These are phyloP conservation scores for Metschnikowia borealis DNA, from an alignment of 805 yeast species.

Conservation along the genomic window DNA sequence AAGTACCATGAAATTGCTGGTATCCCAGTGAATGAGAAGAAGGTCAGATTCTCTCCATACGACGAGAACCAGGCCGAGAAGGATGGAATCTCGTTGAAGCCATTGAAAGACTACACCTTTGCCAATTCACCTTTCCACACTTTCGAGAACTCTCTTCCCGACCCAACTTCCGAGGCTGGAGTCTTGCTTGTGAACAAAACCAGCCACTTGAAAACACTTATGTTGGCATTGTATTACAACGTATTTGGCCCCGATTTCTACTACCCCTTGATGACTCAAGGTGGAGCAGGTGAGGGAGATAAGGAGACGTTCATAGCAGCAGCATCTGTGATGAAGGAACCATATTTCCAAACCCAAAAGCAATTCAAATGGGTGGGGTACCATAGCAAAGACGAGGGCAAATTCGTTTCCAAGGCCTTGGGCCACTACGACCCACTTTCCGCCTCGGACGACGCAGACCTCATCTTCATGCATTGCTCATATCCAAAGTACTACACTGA, in stretches of 20 bases:
- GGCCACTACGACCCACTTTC: constrained; percentile 39
- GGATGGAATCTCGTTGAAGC: constrained; percentile 26
- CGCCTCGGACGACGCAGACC: constrained; percentile 14
- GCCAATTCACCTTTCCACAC: constrained; percentile 50
- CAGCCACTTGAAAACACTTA: constrained; percentile 53
- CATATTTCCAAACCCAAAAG: constrained; percentile 52
- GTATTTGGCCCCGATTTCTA: constrained; percentile 61
- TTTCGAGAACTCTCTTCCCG: constrained; percentile 59
- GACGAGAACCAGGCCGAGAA: constrained; percentile 34
- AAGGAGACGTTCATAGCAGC: constrained; percentile 75
- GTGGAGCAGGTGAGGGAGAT: constrained; percentile 76
- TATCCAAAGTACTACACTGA: constrained; percentile 48
- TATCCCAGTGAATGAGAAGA: constrained; percentile 29
- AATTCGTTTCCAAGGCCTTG: constrained; percentile 27
- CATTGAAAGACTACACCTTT: constrained; percentile 21
- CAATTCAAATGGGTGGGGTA: constrained; percentile 40
- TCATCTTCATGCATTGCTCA: constrained; percentile 54
- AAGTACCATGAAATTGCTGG: constrained; percentile 52
- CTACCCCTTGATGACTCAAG: constrained; percentile 67
- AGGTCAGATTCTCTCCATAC: constrained; percentile 29
- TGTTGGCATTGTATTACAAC: constrained; percentile 62
- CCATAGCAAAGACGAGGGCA: constrained; percentile 25
- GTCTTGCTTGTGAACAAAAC: constrained; percentile 60
- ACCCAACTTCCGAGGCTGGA: constrained; percentile 69
- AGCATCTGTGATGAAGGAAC: constrained; percentile 47